Percentiles rank a stretch among this genome's conserved stretches.
phyloP scores from a whole-genome alignment of 352 stramenopile species.

The Chrysophaeum taylorii region DNA sequence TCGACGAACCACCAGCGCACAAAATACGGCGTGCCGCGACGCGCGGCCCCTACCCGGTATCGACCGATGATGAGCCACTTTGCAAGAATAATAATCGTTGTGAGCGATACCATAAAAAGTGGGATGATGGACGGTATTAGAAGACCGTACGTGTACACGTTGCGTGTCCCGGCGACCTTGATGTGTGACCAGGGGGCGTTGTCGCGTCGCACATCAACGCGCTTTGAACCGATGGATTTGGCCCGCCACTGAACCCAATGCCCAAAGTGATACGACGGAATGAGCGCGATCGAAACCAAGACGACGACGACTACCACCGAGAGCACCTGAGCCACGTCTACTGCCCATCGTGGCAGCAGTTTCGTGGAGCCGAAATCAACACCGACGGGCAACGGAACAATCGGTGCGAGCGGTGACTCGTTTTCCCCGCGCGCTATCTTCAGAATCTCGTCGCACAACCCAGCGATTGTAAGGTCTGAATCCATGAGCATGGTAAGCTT shows the following conservation, averaged over 20 bases:
- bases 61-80: neutral
- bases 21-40: neutral
- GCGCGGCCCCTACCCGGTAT: neutral
- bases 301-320: neutral
- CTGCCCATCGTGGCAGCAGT: no score
- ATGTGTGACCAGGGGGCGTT: no score
- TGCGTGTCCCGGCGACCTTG: no score
- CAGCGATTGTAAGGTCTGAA: no score
- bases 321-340: neutral
- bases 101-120: neutral
- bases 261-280: neutral
- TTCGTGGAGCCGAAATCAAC: no score
- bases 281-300: neutral
- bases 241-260: neutral
- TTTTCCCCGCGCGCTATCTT: no score
- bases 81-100: neutral
- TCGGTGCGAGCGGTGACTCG: no score
- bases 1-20: neutral
- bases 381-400: no score
- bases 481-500: no score
- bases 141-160: no score
- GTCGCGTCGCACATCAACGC: neutral
- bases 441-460: no score
- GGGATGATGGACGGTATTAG: neutral
- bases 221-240: neutral